These are phyloP conservation scores for Colletotrichum chrysophilum DNA, from an alignment of 2,329 filamentous ascomycete genomes.

Conservation along the genomic window DNA sequence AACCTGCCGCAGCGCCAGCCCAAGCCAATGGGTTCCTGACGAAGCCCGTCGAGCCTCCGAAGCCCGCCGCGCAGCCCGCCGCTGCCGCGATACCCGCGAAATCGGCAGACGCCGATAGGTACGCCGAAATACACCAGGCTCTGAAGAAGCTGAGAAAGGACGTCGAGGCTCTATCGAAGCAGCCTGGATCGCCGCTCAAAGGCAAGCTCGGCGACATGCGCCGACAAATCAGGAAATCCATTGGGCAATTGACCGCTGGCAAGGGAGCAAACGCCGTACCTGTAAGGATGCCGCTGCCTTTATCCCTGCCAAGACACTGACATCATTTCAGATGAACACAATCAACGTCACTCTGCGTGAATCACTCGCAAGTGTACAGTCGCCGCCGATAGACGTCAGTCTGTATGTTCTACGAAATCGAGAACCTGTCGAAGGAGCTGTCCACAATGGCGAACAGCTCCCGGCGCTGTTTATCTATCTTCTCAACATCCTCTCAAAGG, in stretches of 20 bases:
- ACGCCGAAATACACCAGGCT: constrained; percentile 67
- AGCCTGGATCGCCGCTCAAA: constrained; percentile 57
- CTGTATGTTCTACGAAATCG: constrained; percentile 55
- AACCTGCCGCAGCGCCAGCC: constrained; percentile 1
- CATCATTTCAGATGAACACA: constrained; percentile 40
- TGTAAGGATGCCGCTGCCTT: constrained; percentile 32
- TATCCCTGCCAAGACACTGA: constrained; percentile 4
- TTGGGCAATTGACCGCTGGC: constrained; percentile 75
- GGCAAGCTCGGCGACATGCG: constrained; percentile 73
- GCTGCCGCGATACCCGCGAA: background rate
- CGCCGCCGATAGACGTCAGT: constrained; percentile 57
- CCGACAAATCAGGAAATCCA: constrained; percentile 71
- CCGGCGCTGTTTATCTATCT: constrained; percentile 76
- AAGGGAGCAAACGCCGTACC: constrained; percentile 61
- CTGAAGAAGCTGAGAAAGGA: constrained; percentile 72
- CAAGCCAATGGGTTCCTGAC: constrained; percentile 2
- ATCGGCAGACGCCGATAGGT: constrained; percentile 42
- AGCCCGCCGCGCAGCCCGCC: background rate
- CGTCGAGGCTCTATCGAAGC: constrained; percentile 61
- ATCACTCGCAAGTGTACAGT: constrained; percentile 58
- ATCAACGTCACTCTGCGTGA: constrained; percentile 58
- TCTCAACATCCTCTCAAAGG: constrained; percentile 78
- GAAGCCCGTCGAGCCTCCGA: constrained; percentile 7
- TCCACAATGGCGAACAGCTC: constrained; percentile 57
- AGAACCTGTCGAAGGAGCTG: constrained; percentile 52